Evolutionary conservation across 148 eudicot genomes (phyloP).

Genomic region (Dianthus caryophyllus): DNA sequence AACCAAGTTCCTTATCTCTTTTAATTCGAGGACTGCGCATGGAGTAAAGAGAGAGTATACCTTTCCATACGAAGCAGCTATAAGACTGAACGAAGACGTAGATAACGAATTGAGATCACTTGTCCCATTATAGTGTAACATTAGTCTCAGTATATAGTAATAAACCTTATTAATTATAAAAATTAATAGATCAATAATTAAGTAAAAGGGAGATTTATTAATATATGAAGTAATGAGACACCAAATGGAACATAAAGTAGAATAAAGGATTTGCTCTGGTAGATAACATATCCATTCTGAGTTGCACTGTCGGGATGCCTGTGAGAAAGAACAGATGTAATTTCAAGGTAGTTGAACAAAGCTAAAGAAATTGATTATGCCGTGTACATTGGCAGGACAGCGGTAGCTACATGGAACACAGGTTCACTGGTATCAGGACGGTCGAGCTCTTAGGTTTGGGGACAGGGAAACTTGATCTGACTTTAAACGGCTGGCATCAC

Average conservation of each 20-base stretch:
- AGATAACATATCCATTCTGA: conserved; percentile 30
- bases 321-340: conserved; percentile 15
- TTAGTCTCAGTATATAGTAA: too few species aligned
- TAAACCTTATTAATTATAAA: too few species aligned
- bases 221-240: too few species aligned
- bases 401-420: conserved; percentile 84
- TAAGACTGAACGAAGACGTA: conserved; percentile 34
- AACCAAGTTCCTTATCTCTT: too few species aligned
- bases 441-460: conserved; percentile 58
- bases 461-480: conserved; percentile 75
- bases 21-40: conserved; percentile 28
- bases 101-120: too few species aligned
- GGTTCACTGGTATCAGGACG: conserved; percentile 62
- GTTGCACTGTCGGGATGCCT: conserved; percentile 41
- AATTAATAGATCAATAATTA: too few species aligned
- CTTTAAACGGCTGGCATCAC: conserved; percentile 61
- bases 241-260: too few species aligned
- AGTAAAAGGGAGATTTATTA: too few species aligned
- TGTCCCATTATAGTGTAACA: too few species aligned
- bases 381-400: conserved; percentile 40
- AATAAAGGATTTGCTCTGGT: too few species aligned
- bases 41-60: conserved; percentile 32
- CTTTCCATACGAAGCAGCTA: conserved; percentile 25
- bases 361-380: conserved; percentile 11
- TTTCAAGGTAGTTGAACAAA: background rate